phyloP scores from a whole-genome alignment of 306 rosid genomes.

The Pterocarpus macrocarpus region DNA sequence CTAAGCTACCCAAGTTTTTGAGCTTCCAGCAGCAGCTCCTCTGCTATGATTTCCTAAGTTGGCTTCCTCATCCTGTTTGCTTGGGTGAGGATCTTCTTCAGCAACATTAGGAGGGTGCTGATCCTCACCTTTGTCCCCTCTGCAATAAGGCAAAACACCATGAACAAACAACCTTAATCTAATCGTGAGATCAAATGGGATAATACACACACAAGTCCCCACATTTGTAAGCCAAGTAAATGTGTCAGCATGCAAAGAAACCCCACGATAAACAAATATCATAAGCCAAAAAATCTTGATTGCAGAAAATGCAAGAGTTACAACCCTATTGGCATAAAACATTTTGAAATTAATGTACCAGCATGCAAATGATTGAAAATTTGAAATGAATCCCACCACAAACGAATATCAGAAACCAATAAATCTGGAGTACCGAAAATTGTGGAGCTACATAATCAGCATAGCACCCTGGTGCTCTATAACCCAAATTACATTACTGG shows the following conservation, averaged over 20 bases:
- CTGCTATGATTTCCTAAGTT: slow-evolving; percentile 48
- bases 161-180: slow-evolving; percentile 1
- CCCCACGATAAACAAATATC: not conserved
- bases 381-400: too few species aligned
- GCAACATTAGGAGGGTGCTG: slow-evolving; percentile 49
- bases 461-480: too few species aligned
- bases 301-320: too few species aligned
- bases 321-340: too few species aligned
- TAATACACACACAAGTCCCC: not conserved
- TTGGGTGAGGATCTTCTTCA: slow-evolving; percentile 56
- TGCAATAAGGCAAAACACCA: slow-evolving; percentile 49
- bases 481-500: too few species aligned
- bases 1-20: slow-evolving; percentile 53
- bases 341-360: too few species aligned
- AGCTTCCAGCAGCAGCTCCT: slow-evolving; percentile 59
- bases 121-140: slow-evolving; percentile 71
- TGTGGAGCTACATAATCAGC: too few species aligned
- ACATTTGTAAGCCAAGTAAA: too few species aligned
- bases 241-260: not conserved
- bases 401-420: too few species aligned
- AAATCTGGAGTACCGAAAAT: too few species aligned
- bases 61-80: slow-evolving; percentile 64
- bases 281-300: not conserved
- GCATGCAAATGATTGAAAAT: too few species aligned
- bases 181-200: slow-evolving; percentile 24